A percentile compares a stretch with the other conserved stretches of the same genome.
Evolutionary conservation across 352 stramenopile species (phyloP).

Genomic region (Globisporangium recalcitrans): DNA sequence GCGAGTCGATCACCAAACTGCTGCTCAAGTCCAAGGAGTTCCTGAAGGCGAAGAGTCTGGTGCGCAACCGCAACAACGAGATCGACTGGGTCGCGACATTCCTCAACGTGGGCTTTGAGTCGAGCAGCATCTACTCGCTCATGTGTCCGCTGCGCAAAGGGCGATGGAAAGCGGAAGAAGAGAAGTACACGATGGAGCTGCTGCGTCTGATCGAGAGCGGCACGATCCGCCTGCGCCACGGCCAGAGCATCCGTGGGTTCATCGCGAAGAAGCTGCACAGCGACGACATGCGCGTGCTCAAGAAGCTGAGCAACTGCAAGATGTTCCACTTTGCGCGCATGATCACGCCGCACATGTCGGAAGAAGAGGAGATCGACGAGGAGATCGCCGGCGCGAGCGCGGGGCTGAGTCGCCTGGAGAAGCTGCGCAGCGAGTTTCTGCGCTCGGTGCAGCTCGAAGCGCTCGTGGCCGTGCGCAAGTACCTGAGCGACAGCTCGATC

Average conservation of each 20-base stretch:
- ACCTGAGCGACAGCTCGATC: constrained; percentile 63
- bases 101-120: constrained; percentile 64
- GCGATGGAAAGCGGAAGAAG: constrained; percentile 69
- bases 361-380: constrained; percentile 51
- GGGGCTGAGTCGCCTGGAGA: constrained; percentile 35
- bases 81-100: constrained; percentile 80
- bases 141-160: constrained; percentile 73
- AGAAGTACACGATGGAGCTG: constrained; percentile 66
- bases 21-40: constrained; percentile 69
- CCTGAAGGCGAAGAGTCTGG: constrained; percentile 45
- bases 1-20: constrained; percentile 43
- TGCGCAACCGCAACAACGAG: constrained; percentile 70
- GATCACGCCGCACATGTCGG: constrained; percentile 54
- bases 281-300: constrained; percentile 80
- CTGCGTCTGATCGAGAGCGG: constrained; percentile 60
- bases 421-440: constrained; percentile 65
- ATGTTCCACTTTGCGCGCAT: constrained; percentile 64
- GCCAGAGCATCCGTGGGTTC: constrained; percentile 66
- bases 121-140: constrained; percentile 66
- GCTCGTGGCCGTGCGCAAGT: constrained; percentile 67
- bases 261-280: constrained; percentile 75
- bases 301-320: constrained; percentile 83
- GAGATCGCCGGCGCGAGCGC: constrained; percentile 24
- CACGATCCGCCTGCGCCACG: constrained; percentile 48
- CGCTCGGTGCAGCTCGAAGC: constrained; percentile 72